phyloP scores from a whole-genome alignment of 495 filamentous ascomycete genomes.

The Trichoderma virens region DNA sequence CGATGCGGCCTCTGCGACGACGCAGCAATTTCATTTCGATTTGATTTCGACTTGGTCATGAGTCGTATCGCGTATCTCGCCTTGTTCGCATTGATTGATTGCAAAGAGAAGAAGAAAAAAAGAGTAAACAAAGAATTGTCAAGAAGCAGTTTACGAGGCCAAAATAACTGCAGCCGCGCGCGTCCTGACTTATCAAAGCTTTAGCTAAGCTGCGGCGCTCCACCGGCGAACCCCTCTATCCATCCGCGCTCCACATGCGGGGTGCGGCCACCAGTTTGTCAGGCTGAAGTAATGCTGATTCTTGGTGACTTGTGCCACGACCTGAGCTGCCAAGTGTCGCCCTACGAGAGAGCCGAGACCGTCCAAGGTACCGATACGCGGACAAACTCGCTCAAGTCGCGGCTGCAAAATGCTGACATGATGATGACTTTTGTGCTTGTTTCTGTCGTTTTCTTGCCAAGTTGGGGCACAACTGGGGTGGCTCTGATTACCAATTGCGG shows the following conservation, averaged over 20 bases:
- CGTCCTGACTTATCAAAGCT: slow-evolving; percentile 5
- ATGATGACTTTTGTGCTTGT: neutral
- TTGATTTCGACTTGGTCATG: too few relatives aligned
- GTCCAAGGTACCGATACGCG: neutral
- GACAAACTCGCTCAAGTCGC: neutral
- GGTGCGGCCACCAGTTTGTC: neutral
- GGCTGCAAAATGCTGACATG: neutral
- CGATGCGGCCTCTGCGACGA: too few relatives aligned
- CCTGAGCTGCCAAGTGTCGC: too few relatives aligned
- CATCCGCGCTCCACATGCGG: neutral
- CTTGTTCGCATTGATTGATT: too few relatives aligned
- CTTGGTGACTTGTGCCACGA: too few relatives aligned
- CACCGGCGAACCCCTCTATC: neutral
- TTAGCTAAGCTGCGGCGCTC: neutral
- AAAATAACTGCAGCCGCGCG: too few relatives aligned
- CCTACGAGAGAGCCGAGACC: too few relatives aligned
- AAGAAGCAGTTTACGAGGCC: too few relatives aligned
- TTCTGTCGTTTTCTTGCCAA: neutral
- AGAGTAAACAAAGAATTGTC: too few relatives aligned
- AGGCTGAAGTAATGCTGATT: slow-evolving; percentile 8
- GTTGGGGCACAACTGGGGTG: neutral
- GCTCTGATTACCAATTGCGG: neutral
- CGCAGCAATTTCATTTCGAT: too few relatives aligned
- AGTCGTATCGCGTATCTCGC: too few relatives aligned
- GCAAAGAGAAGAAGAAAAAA: too few relatives aligned